Conservation (phyloP, 225 moss, liverwort and hornwort genomes). For the Pseudoscleropodium purum region DNA sequence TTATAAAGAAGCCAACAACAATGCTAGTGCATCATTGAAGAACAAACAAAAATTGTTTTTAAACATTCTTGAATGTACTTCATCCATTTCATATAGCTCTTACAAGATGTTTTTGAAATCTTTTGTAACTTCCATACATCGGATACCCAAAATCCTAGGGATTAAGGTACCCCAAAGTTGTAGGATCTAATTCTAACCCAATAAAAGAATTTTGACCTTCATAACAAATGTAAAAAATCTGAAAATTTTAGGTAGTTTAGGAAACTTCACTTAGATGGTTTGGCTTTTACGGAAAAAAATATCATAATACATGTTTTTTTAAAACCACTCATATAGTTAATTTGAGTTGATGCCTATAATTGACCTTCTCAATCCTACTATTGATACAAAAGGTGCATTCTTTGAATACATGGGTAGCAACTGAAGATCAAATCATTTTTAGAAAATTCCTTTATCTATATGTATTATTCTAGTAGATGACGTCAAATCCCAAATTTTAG, state of each 20-base stretch:
- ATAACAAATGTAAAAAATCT: neutral
- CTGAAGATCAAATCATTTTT: neutral
- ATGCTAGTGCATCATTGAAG: neutral
- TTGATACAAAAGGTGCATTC: neutral
- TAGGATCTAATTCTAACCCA: neutral
- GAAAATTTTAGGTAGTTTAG: neutral
- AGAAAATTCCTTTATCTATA: too few species aligned
- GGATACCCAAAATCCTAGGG: neutral
- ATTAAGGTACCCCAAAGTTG: neutral
- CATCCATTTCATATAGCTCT: neutral
- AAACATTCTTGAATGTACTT: neutral
- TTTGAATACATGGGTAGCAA: neutral
- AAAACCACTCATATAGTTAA: neutral
- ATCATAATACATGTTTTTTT: fast-evolving
- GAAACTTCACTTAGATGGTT: neutral
- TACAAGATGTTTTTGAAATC: neutral
- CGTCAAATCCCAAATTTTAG: neutral
- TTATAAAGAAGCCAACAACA: neutral
- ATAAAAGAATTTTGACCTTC: neutral
- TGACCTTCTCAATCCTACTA: neutral
- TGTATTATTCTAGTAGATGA: neutral
- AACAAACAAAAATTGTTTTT: neutral
- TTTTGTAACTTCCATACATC: neutral
- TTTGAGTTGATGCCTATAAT: neutral
- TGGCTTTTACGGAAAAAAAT: neutral